Percentiles rank a stretch among this genome's conserved stretches.
Evolutionary conservation across 106 monocot species (phyloP).

Genomic region (Dactylorhiza incarnata): DNA sequence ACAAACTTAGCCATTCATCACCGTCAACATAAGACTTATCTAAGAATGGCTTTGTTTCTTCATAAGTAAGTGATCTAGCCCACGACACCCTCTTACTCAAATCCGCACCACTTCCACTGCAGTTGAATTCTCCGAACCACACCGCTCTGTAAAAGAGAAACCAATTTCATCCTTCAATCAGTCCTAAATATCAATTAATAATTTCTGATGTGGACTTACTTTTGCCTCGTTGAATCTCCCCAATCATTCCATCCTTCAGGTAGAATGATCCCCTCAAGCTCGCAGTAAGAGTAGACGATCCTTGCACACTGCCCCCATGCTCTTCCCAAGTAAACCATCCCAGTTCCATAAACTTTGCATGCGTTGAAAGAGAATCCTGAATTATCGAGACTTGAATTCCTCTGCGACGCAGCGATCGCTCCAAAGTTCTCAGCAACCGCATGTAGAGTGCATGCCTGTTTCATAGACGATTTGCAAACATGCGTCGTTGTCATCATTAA

Average conservation of each 20-base stretch:
- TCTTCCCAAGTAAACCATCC: slow-evolving; percentile 66
- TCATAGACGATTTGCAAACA: not conserved
- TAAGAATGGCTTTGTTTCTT: slow-evolving; percentile 57
- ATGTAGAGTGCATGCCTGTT: slow-evolving; percentile 60
- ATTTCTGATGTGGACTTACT: slow-evolving; percentile 11
- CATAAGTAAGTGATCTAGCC: slow-evolving; percentile 58
- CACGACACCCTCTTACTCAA: slow-evolving; percentile 42
- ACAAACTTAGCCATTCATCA: slow-evolving; percentile 63
- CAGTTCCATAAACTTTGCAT: slow-evolving; percentile 56
- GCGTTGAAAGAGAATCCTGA: slow-evolving; percentile 68
- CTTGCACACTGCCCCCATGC: slow-evolving; percentile 83
- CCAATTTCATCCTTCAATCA: not conserved
- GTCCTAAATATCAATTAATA: not conserved
- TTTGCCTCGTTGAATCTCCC: slow-evolving; percentile 74
- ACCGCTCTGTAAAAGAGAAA: slow-evolving; percentile 39
- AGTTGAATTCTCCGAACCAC: slow-evolving; percentile 70
- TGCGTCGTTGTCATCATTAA: too few relatives aligned
- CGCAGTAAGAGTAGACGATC: slow-evolving; percentile 62
- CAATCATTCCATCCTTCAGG: slow-evolving; percentile 90
- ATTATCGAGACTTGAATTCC: slow-evolving; percentile 41
- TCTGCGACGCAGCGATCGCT: slow-evolving; percentile 81
- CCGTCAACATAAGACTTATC: slow-evolving; percentile 59
- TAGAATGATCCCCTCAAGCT: slow-evolving; percentile 44
- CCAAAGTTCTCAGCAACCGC: slow-evolving; percentile 51
- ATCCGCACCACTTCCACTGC: slow-evolving; percentile 56